A percentile compares a stretch with the other conserved stretches of the same genome.
phyloP scores from a whole-genome alignment of 2,329 filamentous ascomycete species.

The Orbilia brochopaga region DNA sequence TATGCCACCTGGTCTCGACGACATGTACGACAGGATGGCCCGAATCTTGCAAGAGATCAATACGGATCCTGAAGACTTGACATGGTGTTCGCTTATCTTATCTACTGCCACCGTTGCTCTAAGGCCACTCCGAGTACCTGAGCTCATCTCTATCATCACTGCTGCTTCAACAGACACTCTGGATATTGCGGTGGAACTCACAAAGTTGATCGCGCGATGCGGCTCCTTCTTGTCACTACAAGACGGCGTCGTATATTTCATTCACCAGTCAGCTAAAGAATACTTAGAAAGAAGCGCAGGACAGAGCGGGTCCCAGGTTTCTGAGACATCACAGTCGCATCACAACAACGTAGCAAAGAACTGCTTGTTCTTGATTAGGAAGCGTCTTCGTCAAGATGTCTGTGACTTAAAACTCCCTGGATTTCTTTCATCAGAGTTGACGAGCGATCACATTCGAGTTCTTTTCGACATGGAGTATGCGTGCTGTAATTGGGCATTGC shows the following conservation, averaged over 20 bases:
- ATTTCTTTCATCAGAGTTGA: neutral
- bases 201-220: too few species aligned
- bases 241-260: neutral
- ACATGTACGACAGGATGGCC: too few species aligned
- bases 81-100: too few species aligned
- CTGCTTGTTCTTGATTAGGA: neutral
- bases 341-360: neutral
- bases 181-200: too few species aligned
- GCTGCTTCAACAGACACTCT: too few species aligned
- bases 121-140: too few species aligned
- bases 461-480: neutral
- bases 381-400: neutral
- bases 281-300: neutral
- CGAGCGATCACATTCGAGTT: neutral
- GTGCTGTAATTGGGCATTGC: constrained; percentile 1
- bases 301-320: neutral
- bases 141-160: too few species aligned
- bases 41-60: too few species aligned
- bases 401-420: neutral
- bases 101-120: too few species aligned
- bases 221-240: neutral
- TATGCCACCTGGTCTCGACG: too few species aligned
- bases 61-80: too few species aligned
- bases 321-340: neutral
- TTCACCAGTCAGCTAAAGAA: constrained; percentile 5